A percentile compares a stretch with the other conserved stretches of the same genome.
phyloP scores from a whole-genome alignment of 768 basidiomycete species.

The Gloeopeniophorella convolvens region DNA sequence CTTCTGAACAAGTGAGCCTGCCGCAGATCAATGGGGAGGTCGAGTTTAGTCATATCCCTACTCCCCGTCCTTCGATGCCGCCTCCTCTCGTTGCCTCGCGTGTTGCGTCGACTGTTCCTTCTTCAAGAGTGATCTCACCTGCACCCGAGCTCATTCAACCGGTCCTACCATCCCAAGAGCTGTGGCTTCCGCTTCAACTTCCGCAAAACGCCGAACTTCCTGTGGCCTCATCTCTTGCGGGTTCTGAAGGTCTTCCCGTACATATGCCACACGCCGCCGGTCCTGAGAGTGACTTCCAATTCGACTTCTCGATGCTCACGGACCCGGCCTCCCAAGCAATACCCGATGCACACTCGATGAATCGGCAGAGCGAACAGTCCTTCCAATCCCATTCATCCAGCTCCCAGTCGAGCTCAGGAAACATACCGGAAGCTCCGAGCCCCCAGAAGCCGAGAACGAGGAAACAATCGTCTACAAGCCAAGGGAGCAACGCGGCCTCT shows the following conservation, averaged over 20 bases:
- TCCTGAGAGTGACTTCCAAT: background rate
- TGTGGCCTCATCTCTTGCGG: background rate
- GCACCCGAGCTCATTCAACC: background rate
- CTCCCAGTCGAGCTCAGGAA: background rate
- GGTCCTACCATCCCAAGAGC: background rate
- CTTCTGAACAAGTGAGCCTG: background rate
- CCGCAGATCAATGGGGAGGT: background rate
- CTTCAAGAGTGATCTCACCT: background rate
- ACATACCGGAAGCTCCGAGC: background rate
- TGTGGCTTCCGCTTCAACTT: background rate
- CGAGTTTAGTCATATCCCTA: background rate
- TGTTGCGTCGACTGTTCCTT: background rate
- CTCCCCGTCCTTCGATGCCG: background rate
- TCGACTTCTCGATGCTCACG: slow-evolving; percentile 10
- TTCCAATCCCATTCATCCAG: too few relatives aligned
- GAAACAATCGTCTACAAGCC: background rate
- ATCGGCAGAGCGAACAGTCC: background rate
- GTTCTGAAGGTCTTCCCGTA: background rate
- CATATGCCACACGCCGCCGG: background rate
- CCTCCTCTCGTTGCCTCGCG: background rate
- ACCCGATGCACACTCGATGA: background rate
- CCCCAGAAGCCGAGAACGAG: background rate
- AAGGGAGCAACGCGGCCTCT: background rate
- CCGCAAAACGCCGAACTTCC: background rate
- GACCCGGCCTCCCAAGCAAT: background rate